A percentile compares a stretch with the other conserved stretches of the same genome.
These are phyloP conservation scores for Aspergillus conjunctus DNA, from an alignment of 495 filamentous ascomycete genomes.

Conservation along the genomic window DNA sequence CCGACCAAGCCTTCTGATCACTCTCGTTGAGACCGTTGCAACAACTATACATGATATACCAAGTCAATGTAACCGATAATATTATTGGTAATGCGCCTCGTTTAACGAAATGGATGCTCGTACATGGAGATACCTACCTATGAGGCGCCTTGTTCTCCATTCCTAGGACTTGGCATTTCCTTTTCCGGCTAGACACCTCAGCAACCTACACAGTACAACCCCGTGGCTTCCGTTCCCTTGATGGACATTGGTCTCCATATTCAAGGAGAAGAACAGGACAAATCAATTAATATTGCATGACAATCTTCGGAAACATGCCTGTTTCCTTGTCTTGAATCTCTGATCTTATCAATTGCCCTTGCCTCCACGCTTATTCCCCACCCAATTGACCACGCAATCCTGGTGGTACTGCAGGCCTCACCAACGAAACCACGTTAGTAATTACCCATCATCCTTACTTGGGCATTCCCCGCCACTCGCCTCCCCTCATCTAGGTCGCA, in stretches of 20 bases:
- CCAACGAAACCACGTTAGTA: constrained; percentile 11
- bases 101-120: too few relatives aligned
- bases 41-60: too few relatives aligned
- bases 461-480: constrained; percentile 22
- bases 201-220: constrained; percentile 1
- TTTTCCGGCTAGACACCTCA: constrained; percentile 17
- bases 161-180: not conserved
- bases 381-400: constrained; percentile 8
- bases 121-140: too few relatives aligned
- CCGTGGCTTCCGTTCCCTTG: constrained; percentile 14
- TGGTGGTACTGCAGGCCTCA: constrained; percentile 16
- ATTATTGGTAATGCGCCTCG: too few relatives aligned
- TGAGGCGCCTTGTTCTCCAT: not conserved
- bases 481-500: constrained; percentile 19
- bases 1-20: too few relatives aligned
- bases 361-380: not conserved
- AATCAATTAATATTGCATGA: too few relatives aligned
- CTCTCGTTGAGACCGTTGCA: too few relatives aligned
- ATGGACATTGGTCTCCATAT: constrained; percentile 8
- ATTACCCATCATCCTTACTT: constrained; percentile 16
- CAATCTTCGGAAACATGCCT: constrained; percentile 5
- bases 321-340: constrained; percentile 2
- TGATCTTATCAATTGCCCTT: constrained; percentile 22
- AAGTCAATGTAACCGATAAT: too few relatives aligned
- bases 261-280: not conserved